These are phyloP conservation scores for Dictyostelium intermedium DNA, from an alignment of 78 protist genomes.

Conservation along the genomic window DNA sequence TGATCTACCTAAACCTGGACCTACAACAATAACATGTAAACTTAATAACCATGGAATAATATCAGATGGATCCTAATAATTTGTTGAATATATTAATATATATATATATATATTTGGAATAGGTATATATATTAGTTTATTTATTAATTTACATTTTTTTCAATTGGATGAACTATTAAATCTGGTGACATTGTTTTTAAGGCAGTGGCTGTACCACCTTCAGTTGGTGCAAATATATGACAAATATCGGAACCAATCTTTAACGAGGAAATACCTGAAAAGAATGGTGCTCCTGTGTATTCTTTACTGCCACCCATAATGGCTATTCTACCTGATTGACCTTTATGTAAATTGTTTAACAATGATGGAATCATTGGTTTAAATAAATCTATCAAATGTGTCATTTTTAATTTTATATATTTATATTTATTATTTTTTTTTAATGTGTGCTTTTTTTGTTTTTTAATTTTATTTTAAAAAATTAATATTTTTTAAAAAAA, in stretches of 20 bases:
- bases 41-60: constrained; percentile 76
- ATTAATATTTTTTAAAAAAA: too few species aligned
- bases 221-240: constrained; percentile 71
- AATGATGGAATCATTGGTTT: constrained; percentile 52
- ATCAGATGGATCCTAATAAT: constrained; percentile 50
- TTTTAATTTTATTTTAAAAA: too few species aligned
- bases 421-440: not conserved
- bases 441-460: not conserved
- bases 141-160: constrained; percentile 49
- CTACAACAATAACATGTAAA: constrained; percentile 82
- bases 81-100: not conserved
- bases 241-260: constrained; percentile 67
- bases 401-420: constrained; percentile 5
- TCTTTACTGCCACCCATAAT: constrained; percentile 75
- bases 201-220: constrained; percentile 78
- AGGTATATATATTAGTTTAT: too few species aligned
- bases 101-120: not conserved
- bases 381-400: constrained; percentile 29
- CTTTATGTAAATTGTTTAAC: constrained; percentile 42
- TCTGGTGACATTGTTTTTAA: constrained; percentile 80
- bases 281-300: constrained; percentile 84
- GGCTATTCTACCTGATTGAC: constrained; percentile 72
- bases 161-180: constrained; percentile 78
- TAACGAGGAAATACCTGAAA: constrained; percentile 53
- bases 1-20: constrained; percentile 88